Conservation (phyloP, 805 yeast species). For the Jamesozyma hellenica region DNA sequence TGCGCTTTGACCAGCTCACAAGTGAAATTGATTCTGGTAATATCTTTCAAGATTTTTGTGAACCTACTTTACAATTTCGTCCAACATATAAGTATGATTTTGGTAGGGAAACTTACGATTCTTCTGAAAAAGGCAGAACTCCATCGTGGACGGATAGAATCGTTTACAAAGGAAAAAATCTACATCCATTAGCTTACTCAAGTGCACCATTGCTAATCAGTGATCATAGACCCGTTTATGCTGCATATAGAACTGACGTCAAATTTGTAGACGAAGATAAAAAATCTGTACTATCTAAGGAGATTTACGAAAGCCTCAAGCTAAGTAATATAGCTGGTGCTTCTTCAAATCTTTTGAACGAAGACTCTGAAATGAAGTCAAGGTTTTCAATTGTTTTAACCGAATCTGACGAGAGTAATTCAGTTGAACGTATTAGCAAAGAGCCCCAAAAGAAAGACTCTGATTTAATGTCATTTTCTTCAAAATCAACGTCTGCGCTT, state of each 20-base stretch:
- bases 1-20: conserved; percentile 69
- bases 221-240: conserved; percentile 90
- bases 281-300: conserved; percentile 44
- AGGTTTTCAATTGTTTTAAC: no score
- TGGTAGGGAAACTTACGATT: conserved; percentile 69
- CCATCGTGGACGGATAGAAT: conserved; percentile 97
- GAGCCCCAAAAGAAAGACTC: no score
- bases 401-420: no score
- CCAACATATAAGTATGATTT: conserved; percentile 93
- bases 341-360: no score
- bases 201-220: conserved; percentile 57
- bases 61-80: conserved; percentile 60
- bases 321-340: conserved; percentile 14
- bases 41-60: conserved; percentile 67
- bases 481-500: no score
- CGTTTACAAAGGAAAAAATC: conserved; percentile 46
- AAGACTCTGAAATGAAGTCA: no score
- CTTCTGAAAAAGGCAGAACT: conserved; percentile 82
- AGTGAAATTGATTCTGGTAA: conserved; percentile 60
- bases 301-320: conserved; percentile 31
- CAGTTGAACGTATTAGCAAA: no score
- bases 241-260: conserved; percentile 60
- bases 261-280: conserved; percentile 56
- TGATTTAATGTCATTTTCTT: no score
- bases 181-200: conserved; percentile 58